These are phyloP conservation scores for Plectosphaerella plurivora DNA, from an alignment of 2,329 filamentous ascomycete genomes.

Conservation along the genomic window DNA sequence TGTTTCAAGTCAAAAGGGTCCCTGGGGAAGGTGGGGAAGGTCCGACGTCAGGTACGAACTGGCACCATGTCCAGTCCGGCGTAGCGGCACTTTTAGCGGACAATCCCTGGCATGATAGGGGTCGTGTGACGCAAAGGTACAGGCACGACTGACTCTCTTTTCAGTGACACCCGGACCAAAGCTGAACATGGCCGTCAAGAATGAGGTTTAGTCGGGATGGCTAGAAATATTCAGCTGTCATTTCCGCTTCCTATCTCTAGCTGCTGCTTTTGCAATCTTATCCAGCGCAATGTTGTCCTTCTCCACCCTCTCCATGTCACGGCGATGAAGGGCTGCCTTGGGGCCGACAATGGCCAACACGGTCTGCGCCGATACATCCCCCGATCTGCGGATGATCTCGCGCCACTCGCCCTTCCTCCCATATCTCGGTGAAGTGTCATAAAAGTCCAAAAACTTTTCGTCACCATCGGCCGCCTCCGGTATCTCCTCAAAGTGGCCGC, in stretches of 20 bases:
- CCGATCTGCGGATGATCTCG: not conserved
- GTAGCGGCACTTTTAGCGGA: too few relatives aligned
- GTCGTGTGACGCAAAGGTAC: too few relatives aligned
- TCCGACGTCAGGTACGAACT: too few relatives aligned
- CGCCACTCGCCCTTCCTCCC: not conserved
- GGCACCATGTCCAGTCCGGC: too few relatives aligned
- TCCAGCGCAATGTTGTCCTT: not conserved
- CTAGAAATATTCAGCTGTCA: too few relatives aligned
- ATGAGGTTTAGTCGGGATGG: too few relatives aligned
- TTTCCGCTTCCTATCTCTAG: too few relatives aligned
- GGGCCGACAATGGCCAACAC: not conserved
- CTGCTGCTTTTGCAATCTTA: not conserved
- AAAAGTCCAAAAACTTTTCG: not conserved
- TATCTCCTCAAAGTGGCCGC: not conserved
- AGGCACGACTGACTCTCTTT: too few relatives aligned
- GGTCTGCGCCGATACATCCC: not conserved
- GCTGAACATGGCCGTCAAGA: too few relatives aligned
- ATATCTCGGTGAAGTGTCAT: not conserved
- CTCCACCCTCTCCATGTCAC: not conserved
- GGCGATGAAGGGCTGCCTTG: not conserved
- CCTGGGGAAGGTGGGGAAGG: too few relatives aligned
- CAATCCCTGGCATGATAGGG: too few relatives aligned
- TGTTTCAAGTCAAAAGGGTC: not conserved
- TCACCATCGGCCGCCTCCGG: not conserved
- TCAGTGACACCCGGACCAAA: too few relatives aligned